Evolutionary conservation across 2,329 filamentous ascomycete species (phyloP), one percentile per base, ranked within the genome.

Genomic region (Trichoderma cornu-damae): DNA sequence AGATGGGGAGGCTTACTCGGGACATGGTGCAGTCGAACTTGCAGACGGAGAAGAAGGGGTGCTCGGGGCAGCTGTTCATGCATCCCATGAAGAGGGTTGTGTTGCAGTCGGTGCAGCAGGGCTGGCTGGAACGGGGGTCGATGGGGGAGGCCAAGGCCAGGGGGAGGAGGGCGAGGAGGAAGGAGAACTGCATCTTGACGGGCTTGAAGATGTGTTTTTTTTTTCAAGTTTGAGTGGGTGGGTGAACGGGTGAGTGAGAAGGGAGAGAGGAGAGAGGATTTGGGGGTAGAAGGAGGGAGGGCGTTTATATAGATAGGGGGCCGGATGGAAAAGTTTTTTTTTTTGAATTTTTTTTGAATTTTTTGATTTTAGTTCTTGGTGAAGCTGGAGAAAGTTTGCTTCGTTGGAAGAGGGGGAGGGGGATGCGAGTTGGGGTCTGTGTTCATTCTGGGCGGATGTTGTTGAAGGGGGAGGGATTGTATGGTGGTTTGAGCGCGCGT

Each of bases 401-500:
- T 37, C 14, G 7, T 6, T 20, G 4, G n/a, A 2, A 12, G 34
- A n/a, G n/a, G 5, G n/a, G 4, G 14, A 3, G 9, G 11, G 6
- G 9, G 2, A 30, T n/a, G 34, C 22, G 4, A 30, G 42, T 24
- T 28, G 48, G 34, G 24, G 48, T 51, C 48, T 52, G 37, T 52
- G 26, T 32, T 16, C 11, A 24, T 26, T 49, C 32, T 49, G 22
- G 26, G 20, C 32, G 49, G 38, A 11, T 24, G 11, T 4, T n/a
- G n/a, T 7, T 42, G 11, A 7, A 22, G 22, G 26, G 18, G 35
- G 16, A 43, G 26, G 26, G 49, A 24, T 4, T 52, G 37, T 42
- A 52, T 32, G 26, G 37, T 52, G 49, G 49, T 52, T 42, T 52
- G 16, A 52, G 49, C 49, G 49, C 24, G 32, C 11, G 26, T 8